phyloP scores from a whole-genome alignment of 2,329 filamentous ascomycete genomes.

The Zasmidium citrigriseum region DNA sequence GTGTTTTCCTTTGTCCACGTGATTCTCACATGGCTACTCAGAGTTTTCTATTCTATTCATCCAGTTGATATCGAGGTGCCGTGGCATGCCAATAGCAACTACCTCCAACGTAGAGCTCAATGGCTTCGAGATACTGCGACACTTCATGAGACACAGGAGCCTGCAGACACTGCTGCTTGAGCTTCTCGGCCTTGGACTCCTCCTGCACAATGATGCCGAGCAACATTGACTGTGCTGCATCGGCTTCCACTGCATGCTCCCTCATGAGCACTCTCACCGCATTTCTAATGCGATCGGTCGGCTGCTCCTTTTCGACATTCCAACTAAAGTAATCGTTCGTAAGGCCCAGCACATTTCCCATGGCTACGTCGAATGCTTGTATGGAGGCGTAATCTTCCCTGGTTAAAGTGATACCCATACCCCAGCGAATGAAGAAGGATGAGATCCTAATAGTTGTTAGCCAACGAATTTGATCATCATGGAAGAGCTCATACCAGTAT shows the following conservation, averaged over 20 bases:
- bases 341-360: not conserved
- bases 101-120: too few species aligned
- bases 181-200: too few species aligned
- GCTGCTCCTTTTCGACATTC: constrained; percentile 2
- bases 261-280: not conserved
- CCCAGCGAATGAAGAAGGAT: constrained; percentile 1
- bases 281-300: constrained; percentile 1
- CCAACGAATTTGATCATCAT: not conserved
- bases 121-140: too few species aligned
- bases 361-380: not conserved
- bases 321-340: constrained; percentile 4
- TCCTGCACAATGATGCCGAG: too few species aligned
- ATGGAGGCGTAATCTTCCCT: not conserved
- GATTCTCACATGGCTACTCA: too few species aligned
- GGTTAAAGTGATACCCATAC: not conserved
- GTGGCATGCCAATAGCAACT: not conserved
- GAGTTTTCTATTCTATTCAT: not conserved
- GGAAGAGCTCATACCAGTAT: not conserved
- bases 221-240: not conserved
- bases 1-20: too few species aligned
- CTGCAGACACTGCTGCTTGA: too few species aligned
- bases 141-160: not conserved
- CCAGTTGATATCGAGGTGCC: not conserved
- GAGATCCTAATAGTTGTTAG: constrained; percentile 1
- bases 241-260: not conserved